Conservation (phyloP, 2,329 filamentous ascomycete species). For the Blastomyces emzantsi region DNA sequence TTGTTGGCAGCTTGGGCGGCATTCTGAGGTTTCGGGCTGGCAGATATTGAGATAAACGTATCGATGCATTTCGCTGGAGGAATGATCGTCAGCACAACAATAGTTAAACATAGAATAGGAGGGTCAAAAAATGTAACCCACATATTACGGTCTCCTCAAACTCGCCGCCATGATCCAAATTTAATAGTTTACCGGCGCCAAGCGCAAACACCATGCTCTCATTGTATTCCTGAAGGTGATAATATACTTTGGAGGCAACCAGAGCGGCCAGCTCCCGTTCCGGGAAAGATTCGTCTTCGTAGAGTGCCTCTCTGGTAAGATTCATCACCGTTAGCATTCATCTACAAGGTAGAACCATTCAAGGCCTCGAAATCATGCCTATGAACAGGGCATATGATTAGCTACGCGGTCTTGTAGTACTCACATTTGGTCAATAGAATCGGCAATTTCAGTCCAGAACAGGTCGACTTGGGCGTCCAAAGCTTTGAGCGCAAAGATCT, state of each 20-base stretch:
- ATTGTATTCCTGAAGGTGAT: conserved; percentile 96
- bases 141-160: conserved; percentile 98
- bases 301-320: conserved; percentile 72
- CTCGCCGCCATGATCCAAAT: conserved; percentile 81
- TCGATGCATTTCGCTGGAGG: conserved; percentile 81
- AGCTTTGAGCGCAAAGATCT: conserved; percentile 88
- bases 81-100: not conserved
- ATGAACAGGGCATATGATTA: not conserved
- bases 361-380: not conserved
- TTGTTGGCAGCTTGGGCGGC: conserved; percentile 41
- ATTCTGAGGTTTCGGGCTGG: conserved; percentile 47
- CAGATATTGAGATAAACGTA: conserved; percentile 81
- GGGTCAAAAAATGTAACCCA: conserved; percentile 28
- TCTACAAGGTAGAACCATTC: not conserved
- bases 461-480: conserved; percentile 95
- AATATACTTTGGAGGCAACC: conserved; percentile 96
- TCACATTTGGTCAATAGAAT: conserved; percentile 87
- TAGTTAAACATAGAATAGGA: not conserved
- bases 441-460: conserved; percentile 95
- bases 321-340: conserved; percentile 11
- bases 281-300: conserved; percentile 91
- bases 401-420: conserved; percentile 21
- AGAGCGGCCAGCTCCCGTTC: conserved; percentile 90
- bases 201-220: conserved; percentile 99
- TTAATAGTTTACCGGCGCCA: conserved; percentile 88